Conservation (phyloP, 1,284 basidiomycete genomes). For the Irpex lacteus region DNA sequence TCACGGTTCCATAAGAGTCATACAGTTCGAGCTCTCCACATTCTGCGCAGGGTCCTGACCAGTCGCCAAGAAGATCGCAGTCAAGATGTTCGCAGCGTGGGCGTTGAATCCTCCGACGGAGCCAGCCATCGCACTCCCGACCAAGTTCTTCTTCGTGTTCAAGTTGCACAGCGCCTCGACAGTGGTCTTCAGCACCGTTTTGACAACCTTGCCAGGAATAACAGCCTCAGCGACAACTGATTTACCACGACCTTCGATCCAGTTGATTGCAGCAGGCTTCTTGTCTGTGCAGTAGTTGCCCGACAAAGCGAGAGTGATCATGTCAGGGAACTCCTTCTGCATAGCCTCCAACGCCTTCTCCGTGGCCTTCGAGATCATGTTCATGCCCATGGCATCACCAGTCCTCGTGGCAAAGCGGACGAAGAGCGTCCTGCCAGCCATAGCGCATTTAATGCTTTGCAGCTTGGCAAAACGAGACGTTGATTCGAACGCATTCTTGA, state of each 20-base stretch:
- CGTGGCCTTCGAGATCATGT: slow-evolving; percentile 97
- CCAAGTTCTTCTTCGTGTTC: slow-evolving; percentile 97
- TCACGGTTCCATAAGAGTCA: slow-evolving; percentile 97
- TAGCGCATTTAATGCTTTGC: slow-evolving; percentile 77
- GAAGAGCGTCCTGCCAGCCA: slow-evolving; percentile 91
- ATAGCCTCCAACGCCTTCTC: slow-evolving; percentile 91
- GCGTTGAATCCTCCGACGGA: slow-evolving; percentile 98
- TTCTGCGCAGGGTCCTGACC: slow-evolving; percentile 99
- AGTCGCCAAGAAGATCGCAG: slow-evolving; percentile 93
- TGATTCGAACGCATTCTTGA: slow-evolving; percentile 90
- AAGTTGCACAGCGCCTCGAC: slow-evolving; percentile 89
- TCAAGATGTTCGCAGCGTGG: slow-evolving; percentile 97
- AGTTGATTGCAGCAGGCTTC: slow-evolving; percentile 99
- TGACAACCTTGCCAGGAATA: slow-evolving; percentile 86
- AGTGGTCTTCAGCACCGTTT: slow-evolving; percentile 93
- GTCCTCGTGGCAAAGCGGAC: slow-evolving; percentile 96
- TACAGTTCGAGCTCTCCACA: slow-evolving; percentile 97
- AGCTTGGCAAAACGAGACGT: slow-evolving; percentile 90
- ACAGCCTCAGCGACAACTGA: slow-evolving; percentile 96
- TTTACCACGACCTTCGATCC: slow-evolving; percentile 99
- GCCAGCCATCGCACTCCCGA: slow-evolving; percentile 98
- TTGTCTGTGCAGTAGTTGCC: slow-evolving; percentile 99
- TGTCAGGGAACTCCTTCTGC: slow-evolving; percentile 83
- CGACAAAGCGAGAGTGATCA: slow-evolving; percentile 91
- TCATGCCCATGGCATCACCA: slow-evolving; percentile 99